Base-by-base conservation (phyloP, 2,329 filamentous ascomycete species). In the Arthrobotrys megalospora region DNA sequence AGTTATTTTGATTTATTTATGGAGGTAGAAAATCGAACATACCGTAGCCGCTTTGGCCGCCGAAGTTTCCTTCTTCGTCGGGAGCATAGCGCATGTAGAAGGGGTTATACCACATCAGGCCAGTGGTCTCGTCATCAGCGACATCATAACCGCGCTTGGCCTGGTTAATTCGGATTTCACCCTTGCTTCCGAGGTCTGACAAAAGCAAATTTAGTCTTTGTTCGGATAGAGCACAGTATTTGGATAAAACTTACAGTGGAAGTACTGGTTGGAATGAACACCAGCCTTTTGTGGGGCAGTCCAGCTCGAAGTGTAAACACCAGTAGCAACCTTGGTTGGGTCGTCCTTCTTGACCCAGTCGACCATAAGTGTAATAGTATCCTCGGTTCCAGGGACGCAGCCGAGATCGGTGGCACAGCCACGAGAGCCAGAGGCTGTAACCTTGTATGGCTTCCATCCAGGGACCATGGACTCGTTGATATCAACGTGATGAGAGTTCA, bases 221-320 rank as follows among this genome's bases (percentile, higher is more conserved):
- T 32, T 11, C 32, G 24, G 24, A 45, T 5, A 41, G 14, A 45
- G 12, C n/a, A 6, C 32, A 45, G 7, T 32, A 24, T 47, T 3
- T n/a, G 3, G 45, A 19, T 12, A 52, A 16, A 48, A 81, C 84
- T 34, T 83, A 86, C 85, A 97, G 85, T 97, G 94, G 87, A 97
- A 97, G 86, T 97, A 96, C 86, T 97, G 94, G 84, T 97, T 97
- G 1, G 92, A 95, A 86, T 97, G 95, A n/a, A 97, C 94, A 62
- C 95, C 94, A 0, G 94, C 94, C 82, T 91, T 92, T 84, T 96
- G 92, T 11, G 95, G 94, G 6, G 95, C 95, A 0, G 94, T 97
- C 94, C 94, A 97, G 47, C 92, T 95, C 10, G 94, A 93, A 11
- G 95, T 97, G 85, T 97, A 97, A 6, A 97, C 93, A 69, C 90